These are phyloP conservation scores for Lipomyces yamanashiensis DNA, from an alignment of 805 yeast genomes.

Conservation along the genomic window DNA sequence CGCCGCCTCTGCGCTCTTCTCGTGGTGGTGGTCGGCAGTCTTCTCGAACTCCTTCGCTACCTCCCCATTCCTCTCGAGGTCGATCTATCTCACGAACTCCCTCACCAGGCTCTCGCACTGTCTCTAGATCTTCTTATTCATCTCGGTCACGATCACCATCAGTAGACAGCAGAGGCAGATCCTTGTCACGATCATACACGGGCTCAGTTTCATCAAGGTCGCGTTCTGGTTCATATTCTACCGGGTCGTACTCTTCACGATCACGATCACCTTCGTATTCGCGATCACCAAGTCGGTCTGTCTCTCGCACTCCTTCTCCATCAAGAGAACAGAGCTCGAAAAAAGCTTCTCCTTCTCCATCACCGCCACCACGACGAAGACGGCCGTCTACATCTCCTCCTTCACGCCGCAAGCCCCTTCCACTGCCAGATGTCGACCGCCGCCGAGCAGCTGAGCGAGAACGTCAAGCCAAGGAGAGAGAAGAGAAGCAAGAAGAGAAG, in stretches of 20 bases:
- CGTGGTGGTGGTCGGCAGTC: too few relatives aligned
- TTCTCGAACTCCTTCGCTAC: not conserved
- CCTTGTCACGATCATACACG: slow-evolving; percentile 7
- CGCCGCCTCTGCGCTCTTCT: not conserved
- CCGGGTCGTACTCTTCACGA: slow-evolving; percentile 10
- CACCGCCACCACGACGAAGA: slow-evolving; percentile 4
- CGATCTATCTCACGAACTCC: slow-evolving; percentile 1
- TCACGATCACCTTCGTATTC: slow-evolving; percentile 15
- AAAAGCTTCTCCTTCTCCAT: not conserved
- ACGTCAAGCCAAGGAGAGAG: slow-evolving; percentile 28
- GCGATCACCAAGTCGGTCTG: not conserved
- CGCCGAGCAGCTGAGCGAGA: slow-evolving; percentile 39
- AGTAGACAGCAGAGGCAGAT: slow-evolving; percentile 17
- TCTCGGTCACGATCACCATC: slow-evolving; percentile 15
- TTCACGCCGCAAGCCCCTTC: slow-evolving; percentile 13
- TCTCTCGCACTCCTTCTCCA: slow-evolving; percentile 12
- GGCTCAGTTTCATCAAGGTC: slow-evolving; percentile 15
- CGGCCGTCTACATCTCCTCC: not conserved
- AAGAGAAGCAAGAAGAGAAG: slow-evolving; percentile 33
- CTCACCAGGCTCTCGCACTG: slow-evolving; percentile 6
- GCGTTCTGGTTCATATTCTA: slow-evolving; percentile 16
- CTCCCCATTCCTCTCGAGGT: not conserved
- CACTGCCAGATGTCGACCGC: slow-evolving; percentile 38
- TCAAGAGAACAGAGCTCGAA: not conserved
- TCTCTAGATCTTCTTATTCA: slow-evolving; percentile 5